Percentiles rank a stretch among this genome's conserved stretches.
Conservation (phyloP, 2,329 filamentous ascomycete genomes). For the Aspergillus fumigatus region DNA sequence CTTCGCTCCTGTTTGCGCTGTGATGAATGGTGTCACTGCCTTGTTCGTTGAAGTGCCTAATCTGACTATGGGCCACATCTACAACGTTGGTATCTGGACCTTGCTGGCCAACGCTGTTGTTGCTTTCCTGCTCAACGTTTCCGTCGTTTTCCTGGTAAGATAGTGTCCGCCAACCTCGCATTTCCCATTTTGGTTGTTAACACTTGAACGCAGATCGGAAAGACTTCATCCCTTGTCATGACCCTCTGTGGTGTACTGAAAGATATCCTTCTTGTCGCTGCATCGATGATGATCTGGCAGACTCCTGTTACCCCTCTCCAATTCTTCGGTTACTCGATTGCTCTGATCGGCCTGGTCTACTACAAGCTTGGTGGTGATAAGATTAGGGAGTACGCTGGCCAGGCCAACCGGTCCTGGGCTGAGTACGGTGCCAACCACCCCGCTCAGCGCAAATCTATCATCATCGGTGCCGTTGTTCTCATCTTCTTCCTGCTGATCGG, state of each 20-base stretch:
- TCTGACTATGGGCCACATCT: slow-evolving; percentile 63
- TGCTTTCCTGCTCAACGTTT: slow-evolving; percentile 76
- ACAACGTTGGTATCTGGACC: slow-evolving; percentile 60
- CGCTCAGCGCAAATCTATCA: slow-evolving; percentile 69
- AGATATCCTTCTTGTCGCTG: slow-evolving; percentile 74
- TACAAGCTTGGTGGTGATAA: slow-evolving; percentile 72
- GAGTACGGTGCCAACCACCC: slow-evolving; percentile 78
- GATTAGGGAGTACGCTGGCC: slow-evolving; percentile 71
- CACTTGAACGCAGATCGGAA: slow-evolving; percentile 62
- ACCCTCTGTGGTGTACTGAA: slow-evolving; percentile 83
- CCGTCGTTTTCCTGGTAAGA: slow-evolving; percentile 78
- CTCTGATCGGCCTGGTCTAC: slow-evolving; percentile 61
- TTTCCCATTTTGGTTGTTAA: not conserved
- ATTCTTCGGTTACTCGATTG: slow-evolving; percentile 72
- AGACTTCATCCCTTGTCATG: slow-evolving; percentile 80
- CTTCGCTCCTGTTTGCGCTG: slow-evolving; percentile 77
- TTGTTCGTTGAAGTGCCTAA: slow-evolving; percentile 63
- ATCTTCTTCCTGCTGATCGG: slow-evolving; percentile 68
- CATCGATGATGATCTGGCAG: slow-evolving; percentile 73
- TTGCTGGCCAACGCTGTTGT: slow-evolving; percentile 70
- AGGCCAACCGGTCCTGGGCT: slow-evolving; percentile 73
- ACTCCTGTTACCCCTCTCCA: slow-evolving; percentile 68
- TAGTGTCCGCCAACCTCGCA: slow-evolving; percentile 13
- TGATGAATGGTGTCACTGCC: slow-evolving; percentile 71
- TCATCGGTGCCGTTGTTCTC: slow-evolving; percentile 61